Conservation (phyloP, 805 yeast genomes). For the Metschnikowia gelsemii region DNA sequence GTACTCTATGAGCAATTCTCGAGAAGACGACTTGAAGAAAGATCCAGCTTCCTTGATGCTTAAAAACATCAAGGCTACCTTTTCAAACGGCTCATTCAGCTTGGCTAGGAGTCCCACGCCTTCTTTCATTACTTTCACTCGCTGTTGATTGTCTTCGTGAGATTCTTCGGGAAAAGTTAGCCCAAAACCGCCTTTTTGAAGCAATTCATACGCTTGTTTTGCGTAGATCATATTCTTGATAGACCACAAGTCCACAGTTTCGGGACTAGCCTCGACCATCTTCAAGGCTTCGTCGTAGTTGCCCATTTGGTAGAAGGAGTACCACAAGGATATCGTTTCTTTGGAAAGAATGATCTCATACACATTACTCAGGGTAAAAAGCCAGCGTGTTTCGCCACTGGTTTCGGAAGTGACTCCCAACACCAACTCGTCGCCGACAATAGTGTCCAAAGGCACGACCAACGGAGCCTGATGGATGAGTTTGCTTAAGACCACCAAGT, state of each 20-base stretch:
- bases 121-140: slow-evolving; percentile 17
- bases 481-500: slow-evolving; percentile 31
- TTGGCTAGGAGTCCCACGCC: slow-evolving; percentile 51
- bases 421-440: slow-evolving; percentile 13
- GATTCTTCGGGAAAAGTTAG: slow-evolving; percentile 1
- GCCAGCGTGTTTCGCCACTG: slow-evolving; percentile 67
- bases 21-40: slow-evolving; percentile 18
- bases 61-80: slow-evolving; percentile 55
- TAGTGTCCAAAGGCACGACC: slow-evolving; percentile 4
- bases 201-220: slow-evolving; percentile 55
- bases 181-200: slow-evolving; percentile 20
- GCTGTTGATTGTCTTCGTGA: slow-evolving; percentile 2
- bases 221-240: slow-evolving; percentile 47
- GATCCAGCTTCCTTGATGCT: slow-evolving; percentile 11
- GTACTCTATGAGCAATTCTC: slow-evolving; percentile 34
- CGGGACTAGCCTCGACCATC: slow-evolving; percentile 6
- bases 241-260: neutral
- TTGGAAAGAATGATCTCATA: slow-evolving; percentile 70
- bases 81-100: slow-evolving; percentile 67
- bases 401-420: slow-evolving; percentile 34
- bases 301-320: slow-evolving; percentile 22
- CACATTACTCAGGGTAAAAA: slow-evolving; percentile 57
- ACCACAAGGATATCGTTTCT: slow-evolving; percentile 79
- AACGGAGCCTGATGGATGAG: slow-evolving; percentile 21
- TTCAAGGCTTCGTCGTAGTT: slow-evolving; percentile 65